Evolutionary conservation across 1,139 yeast species (phyloP), one percentile per base, ranked within the genome.

Genomic region (Yamadazyma atmosphaerica): DNA sequence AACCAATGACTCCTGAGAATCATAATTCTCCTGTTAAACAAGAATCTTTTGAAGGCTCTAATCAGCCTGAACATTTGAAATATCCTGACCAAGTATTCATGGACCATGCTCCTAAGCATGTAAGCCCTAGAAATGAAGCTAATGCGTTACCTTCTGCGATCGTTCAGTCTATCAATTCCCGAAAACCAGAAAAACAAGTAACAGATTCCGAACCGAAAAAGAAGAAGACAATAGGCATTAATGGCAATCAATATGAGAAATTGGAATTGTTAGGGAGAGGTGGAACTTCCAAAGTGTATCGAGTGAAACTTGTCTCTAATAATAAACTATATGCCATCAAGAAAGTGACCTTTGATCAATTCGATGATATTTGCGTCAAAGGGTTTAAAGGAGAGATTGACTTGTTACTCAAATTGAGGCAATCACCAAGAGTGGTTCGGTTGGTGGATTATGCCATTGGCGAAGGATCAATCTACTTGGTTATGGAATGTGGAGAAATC

Each of bases 401-500:
- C 42, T 69, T 92, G 23, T 65, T 92, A 40, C 65, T 75, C 22
- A 76, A 77, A 46, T 65, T 94, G 19, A 72, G 74, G 42, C 68
- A 77, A 36, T 79, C 82, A 40, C 77, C 77, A 19, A 68, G 97
- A 40, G 97, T 92, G 4, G 96, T 94, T 4, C 76, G 77, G 50
- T 67, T 92, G 34, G 65, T 85, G 32, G 97, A 89, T 55, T 79
- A 83, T 56, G 84, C 85, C 23, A 69, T 88, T 49, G 75, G 76
- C 1, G 79, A 77, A 28, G 80, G 84, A 0, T 72, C 82, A 2
- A 72, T 90, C 23, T 74, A 77, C 51, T 65, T 90, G 45, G 86
- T 92, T 1, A 88, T 92, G 97, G 98, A 92, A 61, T 86, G 95
- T 55, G 98, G 98, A 16, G 97, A 92, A 50, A 77, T 86, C 38